Base-by-base conservation (phyloP, 2,329 filamentous ascomycete species). In the Aspergillus sojae region DNA sequence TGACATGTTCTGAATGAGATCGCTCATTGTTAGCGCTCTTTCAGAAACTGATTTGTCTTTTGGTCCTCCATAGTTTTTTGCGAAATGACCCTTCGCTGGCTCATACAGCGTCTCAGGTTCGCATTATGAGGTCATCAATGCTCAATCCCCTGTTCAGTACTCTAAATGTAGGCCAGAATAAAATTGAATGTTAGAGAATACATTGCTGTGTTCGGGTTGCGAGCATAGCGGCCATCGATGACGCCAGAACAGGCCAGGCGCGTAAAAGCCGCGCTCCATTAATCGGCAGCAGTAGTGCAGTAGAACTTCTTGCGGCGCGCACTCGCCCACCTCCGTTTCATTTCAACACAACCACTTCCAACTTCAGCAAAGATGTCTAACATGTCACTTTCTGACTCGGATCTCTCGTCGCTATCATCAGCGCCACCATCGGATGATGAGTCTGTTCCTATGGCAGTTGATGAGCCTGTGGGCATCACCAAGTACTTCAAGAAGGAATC, bases 401-500 rank as follows among this genome's bases (percentile, higher is more conserved):
- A 87, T 64, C 83, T 84, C 46, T 85, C 85, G 30, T 83, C 83
- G 28, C 79, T 88, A 56, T 88, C 86, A 39, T 87, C 86, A 56
- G 83, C 85, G 54, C 85, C 85, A 16, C 83, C 85, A 26, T 84
- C 83, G 46, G 86, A 89, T 70, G 86, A 89, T 71, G 87, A 89
- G 71, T 74, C 75, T 21, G 72, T 77, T 65, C 72, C 75, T 19
- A 76, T 77, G 65, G 75, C 77, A 57, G 70, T 80, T 60, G 77
- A 81, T 55, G 75, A 78, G 67, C 75, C 75, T 36, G 72, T 75
- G 36, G 81, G 79, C 45, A 78, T 83, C 61, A 73, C 78, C 60
- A 82, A 81, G 65, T 83, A 83, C 74, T 83, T 83, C 74, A 82
- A 81, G 71, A 77, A 76, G 67, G 71, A 75, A 62, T 74, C 76